Base-by-base conservation (phyloP, 139 green algal species). In the Chlorella sp. region DNA sequence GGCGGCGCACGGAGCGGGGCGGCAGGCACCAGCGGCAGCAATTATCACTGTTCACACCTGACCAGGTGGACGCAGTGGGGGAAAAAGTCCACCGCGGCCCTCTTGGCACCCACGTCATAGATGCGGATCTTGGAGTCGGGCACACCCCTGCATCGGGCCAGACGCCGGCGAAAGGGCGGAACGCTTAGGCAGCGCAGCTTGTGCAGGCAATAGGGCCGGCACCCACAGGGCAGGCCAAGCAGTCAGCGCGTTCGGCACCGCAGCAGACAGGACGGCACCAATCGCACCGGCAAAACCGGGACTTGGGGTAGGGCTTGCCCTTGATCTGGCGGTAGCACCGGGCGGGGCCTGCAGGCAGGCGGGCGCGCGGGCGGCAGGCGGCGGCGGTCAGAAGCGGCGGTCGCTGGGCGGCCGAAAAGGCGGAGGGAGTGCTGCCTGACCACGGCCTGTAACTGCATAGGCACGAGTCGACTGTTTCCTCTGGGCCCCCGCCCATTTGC, bases 281-380 rank as follows among this genome's bases (percentile, higher is more conserved):
- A 0, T 4, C 83, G 84, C 84, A 88, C 84, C 84, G 98, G 96
- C 96, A 99, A 96, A 97, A 99, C 69, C 98, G 95, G 21, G 97
- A 99, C 96, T 99, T 99, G 86, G 98, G 98, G 95, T 99, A 99
- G 71, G 98, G 98, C 97, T 99, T 99, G 92, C 98, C 98, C 97
- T 99, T 99, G 88, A 99, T 99, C 93, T 99, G 96, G 86, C 98
- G 91, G 92, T 99, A 99, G 97, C 98, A 99, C 71, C 95, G 92
- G 21, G 94, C 94, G 57, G 97, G 97, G 89, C 97, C 94, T 96
- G 94, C 87, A 92, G n/a, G n/a, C n/a, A n/a, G n/a, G 85, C 42
- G 30, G 14, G 48, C 19, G 77, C 39, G 32, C n/a, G 53, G 26
- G 71, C 30, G 34, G 71, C 3, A 39, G 30, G 71, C 71, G 71